phyloP scores from a whole-genome alignment of 805 yeast genomes.

The Candida hungchunana region DNA sequence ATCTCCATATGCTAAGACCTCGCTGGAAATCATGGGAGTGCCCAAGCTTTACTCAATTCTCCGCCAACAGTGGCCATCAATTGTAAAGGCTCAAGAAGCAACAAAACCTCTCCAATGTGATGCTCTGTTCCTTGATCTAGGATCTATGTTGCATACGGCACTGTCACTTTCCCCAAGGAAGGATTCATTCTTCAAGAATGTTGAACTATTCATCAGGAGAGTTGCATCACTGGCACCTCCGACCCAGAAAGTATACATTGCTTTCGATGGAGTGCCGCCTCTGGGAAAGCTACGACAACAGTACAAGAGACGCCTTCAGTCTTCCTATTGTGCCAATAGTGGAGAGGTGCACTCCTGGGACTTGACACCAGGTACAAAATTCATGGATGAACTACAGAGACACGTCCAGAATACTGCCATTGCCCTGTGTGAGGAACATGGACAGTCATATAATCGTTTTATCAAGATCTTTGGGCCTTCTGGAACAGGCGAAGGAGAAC shows the following conservation, averaged over 20 bases:
- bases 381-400: slow-evolving; percentile 80
- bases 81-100: not conserved
- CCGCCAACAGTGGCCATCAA: slow-evolving; percentile 8
- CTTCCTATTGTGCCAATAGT: too few species aligned
- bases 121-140: slow-evolving; percentile 89
- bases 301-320: slow-evolving; percentile 74
- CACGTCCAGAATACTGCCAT: slow-evolving; percentile 73
- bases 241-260: slow-evolving; percentile 83
- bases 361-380: slow-evolving; percentile 93
- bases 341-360: slow-evolving; percentile 74
- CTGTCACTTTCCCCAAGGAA: slow-evolving; percentile 60
- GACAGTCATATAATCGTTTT: too few species aligned
- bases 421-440: too few species aligned
- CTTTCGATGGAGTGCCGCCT: slow-evolving; percentile 97
- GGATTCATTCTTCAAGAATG: slow-evolving; percentile 74
- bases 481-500: slow-evolving; percentile 98
- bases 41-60: slow-evolving; percentile 19
- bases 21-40: too few species aligned
- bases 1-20: too few species aligned
- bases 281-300: slow-evolving; percentile 95
- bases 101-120: slow-evolving; percentile 55
- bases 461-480: slow-evolving; percentile 79
- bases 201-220: slow-evolving; percentile 82
- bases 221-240: slow-evolving; percentile 68
- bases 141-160: slow-evolving; percentile 84